These are phyloP conservation scores for Lachancea kluyveri DNA, from an alignment of 805 yeast genomes.

Conservation along the genomic window DNA sequence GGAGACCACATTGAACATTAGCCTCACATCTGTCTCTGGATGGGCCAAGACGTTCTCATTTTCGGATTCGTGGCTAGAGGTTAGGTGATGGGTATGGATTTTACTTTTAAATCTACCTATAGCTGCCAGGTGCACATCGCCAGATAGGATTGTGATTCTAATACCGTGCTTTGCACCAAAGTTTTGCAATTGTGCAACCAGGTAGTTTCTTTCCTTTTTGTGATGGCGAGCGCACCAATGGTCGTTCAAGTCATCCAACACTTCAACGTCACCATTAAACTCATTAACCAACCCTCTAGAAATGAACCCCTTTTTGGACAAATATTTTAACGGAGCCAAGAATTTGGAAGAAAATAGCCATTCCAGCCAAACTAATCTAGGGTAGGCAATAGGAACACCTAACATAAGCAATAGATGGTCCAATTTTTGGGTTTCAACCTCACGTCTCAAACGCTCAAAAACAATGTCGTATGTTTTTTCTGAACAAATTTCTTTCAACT, in stretches of 20 bases:
- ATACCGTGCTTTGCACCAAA: slow-evolving; percentile 61
- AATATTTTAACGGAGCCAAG: slow-evolving; percentile 55
- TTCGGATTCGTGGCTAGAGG: slow-evolving; percentile 30
- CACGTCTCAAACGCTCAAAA: slow-evolving; percentile 54
- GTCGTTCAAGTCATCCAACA: slow-evolving; percentile 88
- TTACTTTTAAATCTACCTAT: slow-evolving; percentile 69
- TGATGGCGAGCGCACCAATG: slow-evolving; percentile 94
- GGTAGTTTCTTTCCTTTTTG: slow-evolving; percentile 73
- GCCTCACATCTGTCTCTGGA: slow-evolving; percentile 67
- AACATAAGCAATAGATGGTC: slow-evolving; percentile 77
- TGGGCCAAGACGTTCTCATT: slow-evolving; percentile 36
- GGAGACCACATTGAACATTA: slow-evolving; percentile 76
- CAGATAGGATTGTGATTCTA: slow-evolving; percentile 78
- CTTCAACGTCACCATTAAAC: slow-evolving; percentile 87
- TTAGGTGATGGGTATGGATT: slow-evolving; percentile 38
- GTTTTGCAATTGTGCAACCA: slow-evolving; percentile 54
- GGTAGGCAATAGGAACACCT: slow-evolving; percentile 94
- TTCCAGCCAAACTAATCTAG: slow-evolving; percentile 90
- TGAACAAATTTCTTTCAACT: slow-evolving; percentile 48
- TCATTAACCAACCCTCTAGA: slow-evolving; percentile 77
- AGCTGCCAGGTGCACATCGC: slow-evolving; percentile 90
- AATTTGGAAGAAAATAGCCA: slow-evolving; percentile 55
- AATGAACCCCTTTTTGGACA: slow-evolving; percentile 56
- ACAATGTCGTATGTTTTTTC: slow-evolving; percentile 50
- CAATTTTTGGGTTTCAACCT: slow-evolving; percentile 46